Base-by-base conservation (phyloP, 2,329 filamentous ascomycete genomes). In the Colletotrichum gloeosporioides region DNA sequence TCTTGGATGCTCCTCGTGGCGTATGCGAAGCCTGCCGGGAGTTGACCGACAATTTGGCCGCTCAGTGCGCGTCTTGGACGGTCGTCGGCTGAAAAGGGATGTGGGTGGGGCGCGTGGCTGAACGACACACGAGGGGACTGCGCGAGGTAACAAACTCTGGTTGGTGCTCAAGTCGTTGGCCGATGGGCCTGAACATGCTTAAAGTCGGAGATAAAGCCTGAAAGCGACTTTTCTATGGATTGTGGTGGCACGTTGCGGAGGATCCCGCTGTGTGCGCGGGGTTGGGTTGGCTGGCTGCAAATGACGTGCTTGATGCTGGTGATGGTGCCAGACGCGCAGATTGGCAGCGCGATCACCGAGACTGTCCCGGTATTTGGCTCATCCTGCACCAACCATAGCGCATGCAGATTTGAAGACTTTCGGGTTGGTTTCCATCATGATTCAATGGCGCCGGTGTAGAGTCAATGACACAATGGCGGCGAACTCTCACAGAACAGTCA, bases 261-360 rank as follows among this genome's bases (percentile, higher is more conserved):
- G 34, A 66, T 22, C 18, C 49, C 67, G 67, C 27, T 61, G 67
- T 18, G 53, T 25, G 53, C 59, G 69, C n/a, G 71, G 32, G 67
- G 34, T 55, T 31, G 27, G 39, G 39, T 32, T 27, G 18, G 32
- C 18, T 63, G 63, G 57, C 61, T 25, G 15, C 4, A 10, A 49
- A 76, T 76, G 69, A 59, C 73, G 73, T 76, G 73, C 73, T 76
- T 69, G 25, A 59, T 55, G 64, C 55, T 31, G 39, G 44, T 64
- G 69, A 76, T 76, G 73, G 69, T 76, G 73, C 64, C 39, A 72
- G 73, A 68, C 25, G 27, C 10, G 39, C 57, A 71, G 59, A 57
- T 64, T 63, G 34, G 13, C 55, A 31, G 4, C 29, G 32, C 44
- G 53, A 6, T 27, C 9, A 36, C 36, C 27, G 36, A 63, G 32